Evolutionary conservation across 306 rosid genomes (phyloP).

Genomic region (Mucuna pruriens): DNA sequence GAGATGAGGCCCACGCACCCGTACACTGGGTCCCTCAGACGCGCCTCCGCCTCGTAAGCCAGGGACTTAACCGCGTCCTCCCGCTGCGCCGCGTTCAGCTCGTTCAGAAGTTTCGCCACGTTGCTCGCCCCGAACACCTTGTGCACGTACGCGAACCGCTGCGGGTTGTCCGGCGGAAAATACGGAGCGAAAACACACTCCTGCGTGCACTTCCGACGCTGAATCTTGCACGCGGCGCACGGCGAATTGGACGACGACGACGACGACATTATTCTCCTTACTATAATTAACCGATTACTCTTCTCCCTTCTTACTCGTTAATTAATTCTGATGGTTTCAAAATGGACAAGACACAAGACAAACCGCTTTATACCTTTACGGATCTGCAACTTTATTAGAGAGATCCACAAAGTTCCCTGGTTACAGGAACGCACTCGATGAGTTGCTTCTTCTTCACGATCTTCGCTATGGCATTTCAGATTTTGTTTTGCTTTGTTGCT

Average conservation of each 20-base stretch:
- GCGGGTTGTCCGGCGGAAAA: slow-evolving; percentile 84
- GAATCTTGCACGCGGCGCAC: slow-evolving; percentile 82
- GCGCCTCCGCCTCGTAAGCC: slow-evolving; percentile 50
- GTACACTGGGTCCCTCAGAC: slow-evolving; percentile 45
- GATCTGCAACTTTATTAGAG: slow-evolving; percentile 1
- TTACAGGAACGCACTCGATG: background rate
- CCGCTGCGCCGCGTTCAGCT: slow-evolving; percentile 57
- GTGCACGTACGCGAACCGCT: slow-evolving; percentile 72
- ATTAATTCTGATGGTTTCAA: background rate
- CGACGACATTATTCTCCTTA: background rate
- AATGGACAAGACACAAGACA: background rate
- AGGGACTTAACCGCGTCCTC: slow-evolving; percentile 67
- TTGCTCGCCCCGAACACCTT: slow-evolving; percentile 83
- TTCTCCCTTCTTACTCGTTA: background rate
- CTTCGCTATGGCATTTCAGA: background rate
- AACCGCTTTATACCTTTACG: background rate
- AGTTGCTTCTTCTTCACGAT: background rate
- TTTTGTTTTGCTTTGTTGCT: background rate
- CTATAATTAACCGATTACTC: background rate
- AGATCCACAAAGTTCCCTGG: background rate
- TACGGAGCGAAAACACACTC: slow-evolving; percentile 85
- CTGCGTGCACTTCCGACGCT: slow-evolving; percentile 71
- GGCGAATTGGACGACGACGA: slow-evolving; percentile 57
- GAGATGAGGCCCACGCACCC: slow-evolving; percentile 50
- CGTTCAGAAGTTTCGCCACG: slow-evolving; percentile 68